Evolutionary conservation across 1,284 basidiomycete genomes (phyloP).

Genomic region (Melampsora americana): DNA sequence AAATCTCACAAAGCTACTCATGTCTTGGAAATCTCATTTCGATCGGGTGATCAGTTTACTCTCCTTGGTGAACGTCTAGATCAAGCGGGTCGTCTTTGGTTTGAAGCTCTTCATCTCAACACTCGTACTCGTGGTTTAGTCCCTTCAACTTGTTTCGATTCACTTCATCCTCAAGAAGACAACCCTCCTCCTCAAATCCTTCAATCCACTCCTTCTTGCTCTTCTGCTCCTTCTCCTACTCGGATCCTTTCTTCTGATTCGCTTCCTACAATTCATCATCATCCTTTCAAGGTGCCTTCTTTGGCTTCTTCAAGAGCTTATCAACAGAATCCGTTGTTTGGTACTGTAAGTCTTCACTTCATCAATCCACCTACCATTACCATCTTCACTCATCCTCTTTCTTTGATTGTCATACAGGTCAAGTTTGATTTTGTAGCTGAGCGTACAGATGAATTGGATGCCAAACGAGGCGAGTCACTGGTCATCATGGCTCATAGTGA

Average conservation of each 20-base stretch:
- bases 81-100: conserved; percentile 56
- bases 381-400: background rate
- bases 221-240: background rate
- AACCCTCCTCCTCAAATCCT: background rate
- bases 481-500: conserved; percentile 61
- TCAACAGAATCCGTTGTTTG: background rate
- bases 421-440: conserved; percentile 27
- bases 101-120: conserved; percentile 67
- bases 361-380: background rate
- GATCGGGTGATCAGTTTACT: conserved; percentile 96
- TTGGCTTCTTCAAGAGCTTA: background rate
- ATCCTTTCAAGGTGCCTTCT: background rate
- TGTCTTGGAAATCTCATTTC: conserved; percentile 83
- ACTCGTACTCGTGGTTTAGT: conserved; percentile 87
- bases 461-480: conserved; percentile 51
- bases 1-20: conserved; percentile 64
- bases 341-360: background rate
- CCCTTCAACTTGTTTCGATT: conserved; percentile 69
- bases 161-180: background rate
- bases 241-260: conserved; percentile 48
- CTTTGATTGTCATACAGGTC: conserved; percentile 18
- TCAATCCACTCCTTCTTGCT: background rate
- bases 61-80: conserved; percentile 70
- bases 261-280: conserved; percentile 18
- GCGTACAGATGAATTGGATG: conserved; percentile 29